Evolutionary conservation across 495 filamentous ascomycete genomes (phyloP).

Genomic region (Aspergillus heteromorphus): DNA sequence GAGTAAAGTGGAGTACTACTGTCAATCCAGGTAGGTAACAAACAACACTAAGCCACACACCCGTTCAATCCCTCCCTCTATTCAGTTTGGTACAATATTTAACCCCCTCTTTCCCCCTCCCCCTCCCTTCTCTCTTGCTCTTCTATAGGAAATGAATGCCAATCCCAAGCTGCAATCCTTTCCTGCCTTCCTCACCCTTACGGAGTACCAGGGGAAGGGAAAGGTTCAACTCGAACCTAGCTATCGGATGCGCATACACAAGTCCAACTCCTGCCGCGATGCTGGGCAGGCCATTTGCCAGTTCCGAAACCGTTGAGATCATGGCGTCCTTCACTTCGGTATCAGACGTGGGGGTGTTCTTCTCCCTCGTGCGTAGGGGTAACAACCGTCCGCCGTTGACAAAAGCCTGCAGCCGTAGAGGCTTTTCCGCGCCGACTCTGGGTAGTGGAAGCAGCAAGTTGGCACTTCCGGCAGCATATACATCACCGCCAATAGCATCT

Average conservation of each 20-base stretch:
- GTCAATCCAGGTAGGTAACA: neutral
- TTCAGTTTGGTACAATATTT: constrained; percentile 1
- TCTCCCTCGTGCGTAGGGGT: constrained; percentile 58
- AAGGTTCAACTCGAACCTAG: constrained; percentile 93
- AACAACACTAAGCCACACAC: neutral
- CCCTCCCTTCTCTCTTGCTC: neutral
- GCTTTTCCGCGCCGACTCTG: constrained; percentile 66
- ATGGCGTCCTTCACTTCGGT: constrained; percentile 50
- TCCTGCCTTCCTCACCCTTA: constrained; percentile 76
- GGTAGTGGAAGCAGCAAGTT: constrained; percentile 83
- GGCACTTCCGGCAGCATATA: constrained; percentile 81
- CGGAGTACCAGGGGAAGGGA: constrained; percentile 77
- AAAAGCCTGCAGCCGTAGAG: constrained; percentile 84
- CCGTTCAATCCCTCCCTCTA: neutral
- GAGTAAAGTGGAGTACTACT: too few species aligned
- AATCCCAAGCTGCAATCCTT: constrained; percentile 88
- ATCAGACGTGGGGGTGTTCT: constrained; percentile 45
- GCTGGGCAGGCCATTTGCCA: constrained; percentile 74
- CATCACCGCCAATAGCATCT: constrained; percentile 85
- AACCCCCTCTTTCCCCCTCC: constrained; percentile 3
- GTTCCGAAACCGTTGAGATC: constrained; percentile 51
- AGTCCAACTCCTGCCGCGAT: constrained; percentile 81
- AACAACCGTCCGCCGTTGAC: constrained; percentile 85
- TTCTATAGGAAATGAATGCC: constrained; percentile 86
- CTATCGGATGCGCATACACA: constrained; percentile 88